phyloP scores from a whole-genome alignment of 2,329 filamentous ascomycete genomes.

The Epichloe scottii region DNA sequence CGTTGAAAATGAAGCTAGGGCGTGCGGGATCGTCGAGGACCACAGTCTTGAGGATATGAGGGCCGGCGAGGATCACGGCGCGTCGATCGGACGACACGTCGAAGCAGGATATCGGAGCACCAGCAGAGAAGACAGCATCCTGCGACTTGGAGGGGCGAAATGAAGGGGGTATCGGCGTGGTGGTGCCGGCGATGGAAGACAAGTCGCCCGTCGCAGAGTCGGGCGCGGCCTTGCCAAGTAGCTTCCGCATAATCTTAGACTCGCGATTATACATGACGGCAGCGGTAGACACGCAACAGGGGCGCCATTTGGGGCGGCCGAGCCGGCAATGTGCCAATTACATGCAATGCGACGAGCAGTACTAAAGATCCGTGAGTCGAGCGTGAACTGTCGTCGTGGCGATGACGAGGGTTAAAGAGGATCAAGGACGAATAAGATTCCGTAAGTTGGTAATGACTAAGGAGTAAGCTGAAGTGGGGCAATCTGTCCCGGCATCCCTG shows the following conservation, averaged over 20 bases:
- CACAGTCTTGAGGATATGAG: conserved; percentile 48
- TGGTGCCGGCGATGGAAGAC: conserved; percentile 33
- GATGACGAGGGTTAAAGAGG: not conserved
- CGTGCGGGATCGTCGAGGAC: conserved; percentile 34
- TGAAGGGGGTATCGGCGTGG: conserved; percentile 21
- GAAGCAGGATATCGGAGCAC: conserved; percentile 42
- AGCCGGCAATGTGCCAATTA: not conserved
- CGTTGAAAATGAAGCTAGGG: conserved; percentile 32
- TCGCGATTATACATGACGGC: conserved; percentile 38
- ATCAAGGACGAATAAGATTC: no score
- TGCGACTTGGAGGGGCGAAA: conserved; percentile 44
- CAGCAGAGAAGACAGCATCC: conserved; percentile 38
- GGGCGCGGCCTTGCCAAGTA: conserved; percentile 40
- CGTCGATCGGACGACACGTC: conserved; percentile 45
- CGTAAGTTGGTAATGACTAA: not conserved
- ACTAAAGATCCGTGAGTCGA: not conserved
- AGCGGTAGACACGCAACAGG: conserved; percentile 14
- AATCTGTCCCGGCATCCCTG: no score
- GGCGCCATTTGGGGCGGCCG: conserved; percentile 20
- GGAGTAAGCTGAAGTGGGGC: not conserved
- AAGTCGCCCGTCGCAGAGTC: conserved; percentile 34
- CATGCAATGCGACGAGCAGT: not conserved
- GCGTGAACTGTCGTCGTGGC: not conserved
- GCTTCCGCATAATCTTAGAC: conserved; percentile 47
- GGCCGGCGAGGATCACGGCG: conserved; percentile 43